Evolutionary conservation across 345 rosid species (phyloP), one percentile per base, ranked within the genome.

Genomic region (Acer saccharum): DNA sequence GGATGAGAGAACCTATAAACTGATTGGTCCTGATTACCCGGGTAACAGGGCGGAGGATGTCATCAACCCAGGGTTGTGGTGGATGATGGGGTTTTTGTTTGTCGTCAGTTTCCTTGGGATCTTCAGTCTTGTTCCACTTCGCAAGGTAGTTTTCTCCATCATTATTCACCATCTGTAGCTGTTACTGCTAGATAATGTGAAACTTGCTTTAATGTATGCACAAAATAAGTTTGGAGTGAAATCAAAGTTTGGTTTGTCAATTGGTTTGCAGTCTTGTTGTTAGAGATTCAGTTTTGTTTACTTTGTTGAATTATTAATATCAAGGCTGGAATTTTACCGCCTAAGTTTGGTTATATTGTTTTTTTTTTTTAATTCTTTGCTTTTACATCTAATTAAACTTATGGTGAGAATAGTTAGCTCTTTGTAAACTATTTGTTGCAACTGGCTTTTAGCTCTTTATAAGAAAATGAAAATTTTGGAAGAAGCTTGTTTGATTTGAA

Each of bases 21-120:
- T 95, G 72, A 92, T 95, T 10, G 99, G 99, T 76, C 78, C 82
- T 70, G 99, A 91, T 50, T 93, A 93, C 82, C 95, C 94, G 0
- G 98, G 98, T 16, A 93, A 95, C 74, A 88, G 92, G 55, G 85
- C 86, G 0, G 86, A 88, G 73, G 98, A 95, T 86, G 76, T 95
- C 72, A 89, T 81, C 65, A 93, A 90, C 78, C 98, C 97, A 1
- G 95, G 98, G 16, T 83, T 95, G 81, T 82, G 90, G 39, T 95
- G 98, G 97, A 95, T 95, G 98, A 89, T 87, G 69, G 98, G 97
- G 4, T 95, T 95, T 83, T 41, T 95, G 44, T 89, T 92, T 67
- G 91, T 92, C 48, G 99, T 92, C 81, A 95, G 98, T 80, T 93
- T 95, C 83, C 85, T 95, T 14, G 99, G 98, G 6, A 92, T 95